Base-by-base conservation (phyloP, 2,329 filamentous ascomycete species). In the Metarhizium rileyi region DNA sequence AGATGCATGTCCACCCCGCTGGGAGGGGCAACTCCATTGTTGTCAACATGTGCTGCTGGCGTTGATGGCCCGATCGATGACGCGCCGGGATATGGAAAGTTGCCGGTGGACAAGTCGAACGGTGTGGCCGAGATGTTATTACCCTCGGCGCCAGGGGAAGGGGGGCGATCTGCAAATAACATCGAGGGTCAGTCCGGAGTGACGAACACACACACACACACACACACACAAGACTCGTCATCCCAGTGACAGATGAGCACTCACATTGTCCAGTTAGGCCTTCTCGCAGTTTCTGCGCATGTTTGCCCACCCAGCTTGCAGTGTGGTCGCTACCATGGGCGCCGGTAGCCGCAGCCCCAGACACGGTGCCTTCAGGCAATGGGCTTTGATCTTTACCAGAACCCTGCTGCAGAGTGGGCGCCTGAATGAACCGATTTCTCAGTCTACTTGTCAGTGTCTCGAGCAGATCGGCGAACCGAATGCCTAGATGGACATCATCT, bases 401-500 rank as follows among this genome's bases (percentile, higher is more conserved):
- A 22, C 61, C 58, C 46, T 69, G 66, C 44, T 66, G 66, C 52
- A 71, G 68, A 4, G 73, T 72, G 5, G 80, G 77, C 55, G 69
- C 84, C 67, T 74, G 86, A 63, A 81, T 89, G 58, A 93, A 88
- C 6, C 86, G 78, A 57, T 83, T 82, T 48, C 86, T 79, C 54
- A 91, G 74, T 23, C 86, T 77, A 52, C 83, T 83, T 0, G 86
- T 90, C 38, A 93, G 70, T 1, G 84, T 87, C 59, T 90, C 83
- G n/a, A 91, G 78, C 44, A 91, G 76, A 59, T 90, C 86, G 18
- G 87, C 86, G 58, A 93, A 93, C 7, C 87, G 80, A 52, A 86
- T 89, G n/a, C 85, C 87, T 4, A 93, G 75, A 63, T 93, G 87
- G 7, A 91, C 86, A 57, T 93, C 87, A 60, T 93, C 87, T 4